A percentile compares a stretch with the other conserved stretches of the same genome.
Conservation (phyloP, 2,329 filamentous ascomycete genomes). For the Penicillium sclerotigenum region DNA sequence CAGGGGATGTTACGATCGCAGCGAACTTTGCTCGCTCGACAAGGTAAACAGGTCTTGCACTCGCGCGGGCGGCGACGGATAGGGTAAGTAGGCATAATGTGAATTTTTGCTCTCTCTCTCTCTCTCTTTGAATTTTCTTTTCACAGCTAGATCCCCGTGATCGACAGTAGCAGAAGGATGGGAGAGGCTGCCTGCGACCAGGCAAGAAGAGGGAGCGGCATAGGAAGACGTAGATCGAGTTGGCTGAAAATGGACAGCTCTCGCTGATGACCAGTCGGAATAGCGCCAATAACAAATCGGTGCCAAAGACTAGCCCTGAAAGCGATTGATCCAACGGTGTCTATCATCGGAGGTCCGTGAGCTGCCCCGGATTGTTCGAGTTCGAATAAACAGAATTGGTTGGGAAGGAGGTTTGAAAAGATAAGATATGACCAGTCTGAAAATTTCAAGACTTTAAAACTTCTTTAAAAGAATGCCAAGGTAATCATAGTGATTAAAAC, state of each 20-base stretch:
- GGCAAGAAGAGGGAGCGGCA: constrained; percentile 16
- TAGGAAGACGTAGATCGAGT: constrained; percentile 12
- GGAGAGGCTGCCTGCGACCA: constrained; percentile 14
- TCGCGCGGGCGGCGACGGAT: constrained; percentile 38
- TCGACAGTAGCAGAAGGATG: constrained; percentile 7
- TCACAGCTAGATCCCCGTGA: constrained; percentile 16
- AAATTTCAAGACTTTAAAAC: background rate
- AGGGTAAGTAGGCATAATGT: constrained; percentile 33
- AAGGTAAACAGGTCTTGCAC: constrained; percentile 50
- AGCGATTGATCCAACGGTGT: background rate
- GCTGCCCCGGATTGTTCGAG: constrained; percentile 7
- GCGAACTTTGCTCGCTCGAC: constrained; percentile 51
- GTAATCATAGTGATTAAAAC: background rate
- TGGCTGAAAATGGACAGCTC: constrained; percentile 10
- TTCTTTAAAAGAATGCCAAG: background rate
- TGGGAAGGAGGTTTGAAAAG: background rate
- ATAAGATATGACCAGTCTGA: background rate
- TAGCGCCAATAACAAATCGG: background rate
- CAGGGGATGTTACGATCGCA: constrained; percentile 44
- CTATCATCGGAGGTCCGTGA: constrained; percentile 13
- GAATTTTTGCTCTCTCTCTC: background rate
- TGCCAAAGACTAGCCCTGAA: background rate
- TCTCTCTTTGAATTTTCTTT: constrained; percentile 7
- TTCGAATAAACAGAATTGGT: background rate
- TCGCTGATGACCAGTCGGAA: constrained; percentile 4